Conservation (phyloP, 805 yeast species). For the Jamesozyma hellenica region DNA sequence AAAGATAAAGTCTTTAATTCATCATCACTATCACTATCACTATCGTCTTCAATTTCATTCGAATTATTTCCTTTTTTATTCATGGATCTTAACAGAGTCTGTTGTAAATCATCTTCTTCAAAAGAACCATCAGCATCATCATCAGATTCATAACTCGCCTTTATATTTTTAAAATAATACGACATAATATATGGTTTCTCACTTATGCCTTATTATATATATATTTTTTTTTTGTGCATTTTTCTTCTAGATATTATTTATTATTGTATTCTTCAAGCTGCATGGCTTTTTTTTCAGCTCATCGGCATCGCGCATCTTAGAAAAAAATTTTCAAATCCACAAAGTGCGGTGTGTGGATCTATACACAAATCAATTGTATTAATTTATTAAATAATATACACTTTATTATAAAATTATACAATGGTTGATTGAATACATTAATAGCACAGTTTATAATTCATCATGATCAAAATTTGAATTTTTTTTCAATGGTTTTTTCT, state of each 20-base stretch:
- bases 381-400: no score
- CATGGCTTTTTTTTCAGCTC: no score
- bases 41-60: conserved; percentile 3
- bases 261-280: no score
- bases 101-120: conserved; percentile 12
- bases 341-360: not conserved
- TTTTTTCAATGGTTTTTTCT: conserved; percentile 4
- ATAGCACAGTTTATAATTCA: conserved; percentile 6
- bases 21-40: conserved; percentile 30
- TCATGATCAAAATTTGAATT: conserved; percentile 1
- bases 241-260: not conserved
- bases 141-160: conserved; percentile 22
- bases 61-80: conserved; percentile 32
- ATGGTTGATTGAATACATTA: no score
- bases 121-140: conserved; percentile 27
- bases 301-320: no score
- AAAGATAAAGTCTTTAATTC: conserved; percentile 49
- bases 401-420: not conserved
- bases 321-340: not conserved
- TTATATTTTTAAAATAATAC: conserved; percentile 25
- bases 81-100: conserved; percentile 34
- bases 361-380: not conserved
- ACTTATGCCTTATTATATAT: no score
- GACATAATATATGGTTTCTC: no score
- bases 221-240: conserved; percentile 4